These are phyloP conservation scores for Pichia terricola DNA, from an alignment of 1,139 yeast genomes.

Conservation along the genomic window DNA sequence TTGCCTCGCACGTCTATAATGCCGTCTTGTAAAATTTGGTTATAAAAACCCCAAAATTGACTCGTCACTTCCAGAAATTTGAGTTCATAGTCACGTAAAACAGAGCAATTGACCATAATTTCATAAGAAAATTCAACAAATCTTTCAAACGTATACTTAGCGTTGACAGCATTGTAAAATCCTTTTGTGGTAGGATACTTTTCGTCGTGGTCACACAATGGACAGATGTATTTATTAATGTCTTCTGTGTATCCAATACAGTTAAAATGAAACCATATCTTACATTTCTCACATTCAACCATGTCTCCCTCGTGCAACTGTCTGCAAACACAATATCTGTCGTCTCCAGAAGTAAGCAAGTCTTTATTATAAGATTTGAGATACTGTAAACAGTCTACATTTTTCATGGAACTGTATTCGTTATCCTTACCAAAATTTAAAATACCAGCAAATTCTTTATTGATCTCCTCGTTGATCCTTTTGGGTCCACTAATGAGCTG, in stretches of 20 bases:
- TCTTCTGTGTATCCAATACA: constrained; percentile 44
- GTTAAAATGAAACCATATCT: constrained; percentile 71
- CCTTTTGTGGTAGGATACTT: constrained; percentile 19
- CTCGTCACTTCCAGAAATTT: constrained; percentile 3
- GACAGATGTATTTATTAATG: constrained; percentile 45
- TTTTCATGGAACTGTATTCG: constrained; percentile 2
- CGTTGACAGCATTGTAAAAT: constrained; percentile 11
- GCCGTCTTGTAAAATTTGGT: background rate
- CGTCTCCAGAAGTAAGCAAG: constrained; percentile 4
- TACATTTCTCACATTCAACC: constrained; percentile 73
- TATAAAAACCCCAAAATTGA: constrained; percentile 1
- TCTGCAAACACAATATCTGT: constrained; percentile 60
- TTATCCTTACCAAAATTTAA: constrained; percentile 4
- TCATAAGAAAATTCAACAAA: background rate
- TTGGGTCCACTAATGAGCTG: constrained; percentile 7
- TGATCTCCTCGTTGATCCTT: background rate
- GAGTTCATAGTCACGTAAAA: constrained; percentile 1
- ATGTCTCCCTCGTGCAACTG: constrained; percentile 53
- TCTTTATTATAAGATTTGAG: constrained; percentile 5
- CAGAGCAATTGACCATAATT: constrained; percentile 1
- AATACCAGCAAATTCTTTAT: background rate
- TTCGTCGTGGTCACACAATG: constrained; percentile 46
- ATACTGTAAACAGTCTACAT: constrained; percentile 5
- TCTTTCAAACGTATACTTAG: constrained; percentile 2
- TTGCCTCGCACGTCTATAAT: background rate